Percentiles rank a stretch among this genome's conserved stretches.
Evolutionary conservation across 2,329 filamentous ascomycete species (phyloP).

Genomic region (Neonectria coccinea): DNA sequence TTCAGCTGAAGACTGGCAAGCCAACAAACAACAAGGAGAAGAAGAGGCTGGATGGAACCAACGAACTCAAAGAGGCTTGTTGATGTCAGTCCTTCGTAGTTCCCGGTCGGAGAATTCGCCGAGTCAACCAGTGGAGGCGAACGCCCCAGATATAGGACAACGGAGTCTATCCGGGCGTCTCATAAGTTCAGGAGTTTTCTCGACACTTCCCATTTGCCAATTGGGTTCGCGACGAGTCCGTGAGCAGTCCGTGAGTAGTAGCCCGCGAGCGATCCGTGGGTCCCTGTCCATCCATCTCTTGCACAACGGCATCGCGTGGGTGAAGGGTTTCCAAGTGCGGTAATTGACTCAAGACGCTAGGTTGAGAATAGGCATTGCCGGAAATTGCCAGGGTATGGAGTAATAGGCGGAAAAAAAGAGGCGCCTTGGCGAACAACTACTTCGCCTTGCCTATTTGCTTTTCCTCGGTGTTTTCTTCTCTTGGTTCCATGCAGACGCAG

Average conservation of each 20-base stretch:
- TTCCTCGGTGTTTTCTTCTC: slow-evolving; percentile 16
- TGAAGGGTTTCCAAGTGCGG: slow-evolving; percentile 30
- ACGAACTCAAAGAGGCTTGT: slow-evolving; percentile 1
- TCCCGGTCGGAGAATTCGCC: neutral
- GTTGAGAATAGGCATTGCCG: slow-evolving; percentile 24
- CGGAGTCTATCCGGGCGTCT: neutral
- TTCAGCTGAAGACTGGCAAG: slow-evolving; percentile 17
- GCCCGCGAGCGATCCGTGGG: slow-evolving; percentile 12
- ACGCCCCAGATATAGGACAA: neutral
- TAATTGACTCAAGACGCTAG: slow-evolving; percentile 26
- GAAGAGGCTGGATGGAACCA: neutral
- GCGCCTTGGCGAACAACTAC: slow-evolving; percentile 15
- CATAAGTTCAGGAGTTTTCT: neutral
- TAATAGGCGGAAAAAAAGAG: slow-evolving; percentile 12
- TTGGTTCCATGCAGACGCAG: slow-evolving; percentile 10
- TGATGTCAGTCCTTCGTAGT: neutral
- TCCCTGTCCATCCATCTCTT: slow-evolving; percentile 7
- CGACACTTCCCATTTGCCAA: slow-evolving; percentile 3
- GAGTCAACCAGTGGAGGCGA: neutral
- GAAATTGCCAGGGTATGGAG: slow-evolving; percentile 32
- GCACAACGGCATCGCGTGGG: slow-evolving; percentile 7
- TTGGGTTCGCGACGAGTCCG: slow-evolving; percentile 8
- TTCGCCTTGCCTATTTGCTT: slow-evolving; percentile 8
- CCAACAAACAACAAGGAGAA: slow-evolving; percentile 4
- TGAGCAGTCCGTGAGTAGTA: slow-evolving; percentile 3